Base-by-base conservation (phyloP, 148 eudicot genomes). In the Heliamphora exappendiculata region DNA sequence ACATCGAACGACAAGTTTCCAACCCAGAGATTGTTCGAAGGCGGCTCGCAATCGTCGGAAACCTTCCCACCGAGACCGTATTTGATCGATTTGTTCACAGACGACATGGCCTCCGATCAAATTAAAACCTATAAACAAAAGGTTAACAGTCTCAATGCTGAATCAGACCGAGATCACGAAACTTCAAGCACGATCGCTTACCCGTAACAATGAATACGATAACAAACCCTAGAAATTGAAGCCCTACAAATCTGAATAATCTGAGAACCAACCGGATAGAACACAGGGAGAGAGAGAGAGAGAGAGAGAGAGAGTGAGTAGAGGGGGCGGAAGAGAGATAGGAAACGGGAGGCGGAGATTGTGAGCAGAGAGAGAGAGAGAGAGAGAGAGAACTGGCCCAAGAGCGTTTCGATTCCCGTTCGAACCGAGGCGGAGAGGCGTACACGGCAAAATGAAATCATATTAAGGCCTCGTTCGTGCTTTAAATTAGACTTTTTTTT, bases 11-110 rank as follows among this genome's bases (percentile, higher is more conserved):
- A 57, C 42, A 94, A 24, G 76, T 92, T 94, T 2, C 93, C 98
- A 5, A 94, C 91, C 97, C 97, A 94, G 1, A 94, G 85, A 81
- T 89, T 90, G 77, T 86, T 87, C 49, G 95, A 82, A 0, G 87
- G 78, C 7, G 76, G 13, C 2, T 70, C 86, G n/a, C 81, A 53
- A 37, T 81, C 83, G 2, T 77, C 26, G 17, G 33, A 22, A 22
- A 0, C 17, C 50, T 41, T 67, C 29, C 80, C 83, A 57, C 77
- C 75, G 7, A 14, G 70, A 1, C 53, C 53, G n/a, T 7, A 60
- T 45, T 14, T 80, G 54, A 49, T 34, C 36, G 66, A 41, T 65
- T 67, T 74, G 42, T 4, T 24, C 24, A 66, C 67, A 13, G 74
- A 74, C 20, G 68, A 24, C 82, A 79, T 79, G 2, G 11, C 51